Percentiles rank a stretch among this genome's conserved stretches.
Evolutionary conservation across 2,329 filamentous ascomycete genomes (phyloP).

Genomic region (Alternaria gansuensis): DNA sequence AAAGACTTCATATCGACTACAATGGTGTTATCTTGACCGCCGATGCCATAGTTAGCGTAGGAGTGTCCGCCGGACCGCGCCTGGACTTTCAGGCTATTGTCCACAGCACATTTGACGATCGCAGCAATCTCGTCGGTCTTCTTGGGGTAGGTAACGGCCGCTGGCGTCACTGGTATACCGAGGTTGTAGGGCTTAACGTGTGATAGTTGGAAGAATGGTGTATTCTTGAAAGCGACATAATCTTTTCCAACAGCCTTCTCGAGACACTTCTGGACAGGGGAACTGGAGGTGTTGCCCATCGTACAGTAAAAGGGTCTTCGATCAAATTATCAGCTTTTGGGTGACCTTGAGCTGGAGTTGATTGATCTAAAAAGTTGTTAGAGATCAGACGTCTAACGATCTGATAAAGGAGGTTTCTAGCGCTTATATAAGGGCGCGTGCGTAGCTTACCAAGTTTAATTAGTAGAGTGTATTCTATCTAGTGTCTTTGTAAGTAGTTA

Average conservation of each 20-base stretch:
- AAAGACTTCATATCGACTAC: constrained; percentile 62
- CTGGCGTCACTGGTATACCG: constrained; percentile 54
- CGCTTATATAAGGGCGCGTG: too few relatives aligned
- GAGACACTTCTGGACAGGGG: constrained; percentile 42
- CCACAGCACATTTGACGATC: constrained; percentile 66
- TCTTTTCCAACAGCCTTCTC: constrained; percentile 38
- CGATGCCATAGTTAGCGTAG: constrained; percentile 63
- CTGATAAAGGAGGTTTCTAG: too few relatives aligned
- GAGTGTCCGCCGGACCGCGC: constrained; percentile 72
- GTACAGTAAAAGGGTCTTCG: not conserved
- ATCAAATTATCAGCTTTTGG: not conserved
- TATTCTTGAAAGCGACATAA: constrained; percentile 36
- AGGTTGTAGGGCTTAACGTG: constrained; percentile 53
- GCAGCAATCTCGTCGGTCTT: constrained; percentile 63
- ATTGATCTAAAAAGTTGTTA: not conserved
- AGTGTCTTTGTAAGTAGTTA: too few relatives aligned
- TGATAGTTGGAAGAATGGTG: constrained; percentile 40
- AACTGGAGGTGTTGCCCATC: constrained; percentile 47
- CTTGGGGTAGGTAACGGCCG: constrained; percentile 65
- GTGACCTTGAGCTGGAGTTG: not conserved
- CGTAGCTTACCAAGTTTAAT: too few relatives aligned
- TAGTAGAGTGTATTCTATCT: too few relatives aligned
- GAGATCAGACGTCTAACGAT: too few relatives aligned
- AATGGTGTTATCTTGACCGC: constrained; percentile 58
- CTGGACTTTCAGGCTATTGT: constrained; percentile 64